phyloP scores from a whole-genome alignment of 805 yeast species.

The Peterozyma xylosa region DNA sequence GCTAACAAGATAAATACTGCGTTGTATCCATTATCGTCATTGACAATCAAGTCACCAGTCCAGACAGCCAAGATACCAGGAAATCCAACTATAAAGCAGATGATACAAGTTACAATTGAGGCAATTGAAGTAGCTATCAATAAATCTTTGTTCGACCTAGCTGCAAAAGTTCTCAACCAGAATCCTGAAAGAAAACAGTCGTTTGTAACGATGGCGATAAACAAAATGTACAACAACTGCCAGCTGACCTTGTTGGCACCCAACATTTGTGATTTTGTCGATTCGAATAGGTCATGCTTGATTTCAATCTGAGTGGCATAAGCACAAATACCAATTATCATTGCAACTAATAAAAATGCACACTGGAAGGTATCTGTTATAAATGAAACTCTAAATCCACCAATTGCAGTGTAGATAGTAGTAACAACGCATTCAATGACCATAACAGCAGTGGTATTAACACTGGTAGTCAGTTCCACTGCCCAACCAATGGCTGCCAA shows the following conservation, averaged over 20 bases:
- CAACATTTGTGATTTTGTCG: constrained; percentile 59
- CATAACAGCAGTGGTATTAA: constrained; percentile 72
- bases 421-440: constrained; percentile 85
- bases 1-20: constrained; percentile 69
- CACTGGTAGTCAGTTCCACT: constrained; percentile 67
- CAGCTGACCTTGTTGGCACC: constrained; percentile 71
- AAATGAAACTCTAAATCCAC: constrained; percentile 87
- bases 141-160: constrained; percentile 68
- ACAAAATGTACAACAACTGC: constrained; percentile 79
- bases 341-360: constrained; percentile 53
- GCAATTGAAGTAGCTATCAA: constrained; percentile 73
- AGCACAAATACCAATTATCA: constrained; percentile 69
- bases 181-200: constrained; percentile 88
- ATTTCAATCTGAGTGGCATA: constrained; percentile 69
- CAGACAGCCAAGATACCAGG: constrained; percentile 88
- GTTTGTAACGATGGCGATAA: constrained; percentile 83
- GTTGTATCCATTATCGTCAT: constrained; percentile 49
- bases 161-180: constrained; percentile 92
- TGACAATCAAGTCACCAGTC: constrained; percentile 60
- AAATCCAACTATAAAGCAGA: constrained; percentile 68
- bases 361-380: constrained; percentile 85
- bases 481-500: constrained; percentile 75
- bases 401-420: constrained; percentile 76
- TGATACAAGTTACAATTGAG: constrained; percentile 50
- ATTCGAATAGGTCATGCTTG: constrained; percentile 46